These are phyloP conservation scores for Clavaria fumosa DNA, from an alignment of 768 basidiomycete species.

Conservation along the genomic window DNA sequence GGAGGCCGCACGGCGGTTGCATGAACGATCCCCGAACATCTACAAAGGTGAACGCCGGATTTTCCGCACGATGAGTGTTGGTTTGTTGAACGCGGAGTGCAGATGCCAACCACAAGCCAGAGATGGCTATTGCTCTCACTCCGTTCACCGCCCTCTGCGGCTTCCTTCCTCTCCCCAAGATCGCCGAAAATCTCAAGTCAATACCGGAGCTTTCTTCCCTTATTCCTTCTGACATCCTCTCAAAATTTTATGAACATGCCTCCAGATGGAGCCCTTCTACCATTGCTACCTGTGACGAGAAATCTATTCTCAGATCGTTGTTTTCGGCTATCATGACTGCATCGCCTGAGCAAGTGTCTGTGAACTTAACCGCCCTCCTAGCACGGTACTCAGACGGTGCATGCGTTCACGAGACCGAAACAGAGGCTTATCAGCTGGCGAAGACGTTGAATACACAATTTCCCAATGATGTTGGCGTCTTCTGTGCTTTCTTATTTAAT, in stretches of 20 bases:
- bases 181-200: constrained; percentile 46
- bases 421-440: constrained; percentile 45
- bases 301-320: constrained; percentile 51
- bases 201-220: constrained; percentile 69
- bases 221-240: constrained; percentile 39
- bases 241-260: constrained; percentile 35
- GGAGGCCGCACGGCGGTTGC: constrained; percentile 53
- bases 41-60: constrained; percentile 90
- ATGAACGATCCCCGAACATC: constrained; percentile 54
- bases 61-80: no score
- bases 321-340: constrained; percentile 82
- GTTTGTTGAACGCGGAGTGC: no score
- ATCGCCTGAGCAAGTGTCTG: constrained; percentile 32
- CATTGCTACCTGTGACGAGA: constrained; percentile 29
- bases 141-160: constrained; percentile 86
- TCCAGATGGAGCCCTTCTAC: constrained; percentile 22
- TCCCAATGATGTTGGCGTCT: constrained; percentile 84
- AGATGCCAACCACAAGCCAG: constrained; percentile 97
- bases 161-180: constrained; percentile 66
- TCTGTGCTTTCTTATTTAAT: constrained; percentile 85
- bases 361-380: constrained; percentile 42
- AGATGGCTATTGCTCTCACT: constrained; percentile 96
- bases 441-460: constrained; percentile 54
- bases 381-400: constrained; percentile 39
- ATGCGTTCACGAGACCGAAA: constrained; percentile 24